Evolutionary conservation across 2,329 filamentous ascomycete genomes (phyloP).

Genomic region (Penicillium thymicola): DNA sequence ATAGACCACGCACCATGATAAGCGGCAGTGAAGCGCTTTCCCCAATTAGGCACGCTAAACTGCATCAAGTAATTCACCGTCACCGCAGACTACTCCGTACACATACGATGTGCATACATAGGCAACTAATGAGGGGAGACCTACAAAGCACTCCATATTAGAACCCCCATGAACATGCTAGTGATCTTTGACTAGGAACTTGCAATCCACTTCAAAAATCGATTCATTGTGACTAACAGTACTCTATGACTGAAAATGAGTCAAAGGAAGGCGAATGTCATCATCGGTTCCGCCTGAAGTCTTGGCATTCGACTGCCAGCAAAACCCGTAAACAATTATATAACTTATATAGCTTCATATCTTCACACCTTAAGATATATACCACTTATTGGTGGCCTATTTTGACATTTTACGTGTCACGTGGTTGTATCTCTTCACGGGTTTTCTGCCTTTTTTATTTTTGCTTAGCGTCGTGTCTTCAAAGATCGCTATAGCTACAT

Average conservation of each 20-base stretch:
- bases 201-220: not conserved
- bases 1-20: too few species aligned
- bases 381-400: not conserved
- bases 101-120: too few species aligned
- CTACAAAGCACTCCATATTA: not conserved
- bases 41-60: too few species aligned
- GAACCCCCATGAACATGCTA: not conserved
- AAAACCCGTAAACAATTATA: conserved; percentile 3
- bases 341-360: conserved; percentile 6
- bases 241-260: conserved; percentile 1
- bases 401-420: not conserved
- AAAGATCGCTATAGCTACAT: not conserved
- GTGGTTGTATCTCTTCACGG: not conserved
- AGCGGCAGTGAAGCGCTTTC: too few species aligned
- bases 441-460: not conserved
- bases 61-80: too few species aligned
- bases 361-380: not conserved
- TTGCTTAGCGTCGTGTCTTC: conserved; percentile 1
- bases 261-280: conserved; percentile 5
- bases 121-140: not conserved
- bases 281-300: conserved; percentile 6
- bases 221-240: not conserved
- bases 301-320: conserved; percentile 1
- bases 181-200: not conserved
- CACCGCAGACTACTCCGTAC: too few species aligned